Conservation (phyloP, 2,329 filamentous ascomycete species). For the Talaromyces sp. region DNA sequence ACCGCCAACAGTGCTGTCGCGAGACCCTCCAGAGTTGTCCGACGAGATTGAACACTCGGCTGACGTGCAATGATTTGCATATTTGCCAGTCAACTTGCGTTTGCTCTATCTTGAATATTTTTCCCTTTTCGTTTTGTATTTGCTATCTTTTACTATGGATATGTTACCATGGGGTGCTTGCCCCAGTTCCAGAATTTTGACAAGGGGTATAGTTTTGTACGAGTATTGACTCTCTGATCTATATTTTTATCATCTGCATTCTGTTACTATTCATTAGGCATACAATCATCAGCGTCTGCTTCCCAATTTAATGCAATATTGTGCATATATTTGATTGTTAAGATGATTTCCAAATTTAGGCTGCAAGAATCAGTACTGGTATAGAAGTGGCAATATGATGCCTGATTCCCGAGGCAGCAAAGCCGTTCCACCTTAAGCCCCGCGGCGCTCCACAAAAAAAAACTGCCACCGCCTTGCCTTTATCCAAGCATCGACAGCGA, state of each 20-base stretch:
- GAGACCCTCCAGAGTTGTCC: conserved; percentile 3
- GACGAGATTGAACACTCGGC: conserved; percentile 7
- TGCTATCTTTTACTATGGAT: background rate
- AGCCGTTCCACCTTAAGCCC: background rate
- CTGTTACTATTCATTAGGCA: background rate
- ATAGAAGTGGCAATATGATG: background rate
- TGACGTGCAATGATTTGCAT: background rate
- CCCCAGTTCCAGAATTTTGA: background rate
- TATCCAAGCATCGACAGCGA: background rate
- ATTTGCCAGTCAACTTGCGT: background rate
- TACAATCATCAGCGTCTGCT: background rate
- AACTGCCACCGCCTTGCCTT: conserved; percentile 1
- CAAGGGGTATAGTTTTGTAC: background rate
- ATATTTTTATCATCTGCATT: background rate
- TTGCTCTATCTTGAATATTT: background rate
- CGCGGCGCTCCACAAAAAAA: background rate
- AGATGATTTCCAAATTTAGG: background rate
- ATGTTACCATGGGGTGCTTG: background rate
- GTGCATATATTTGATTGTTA: background rate
- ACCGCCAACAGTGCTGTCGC: background rate
- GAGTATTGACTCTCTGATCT: background rate
- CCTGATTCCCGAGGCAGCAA: background rate
- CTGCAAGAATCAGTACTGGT: background rate
- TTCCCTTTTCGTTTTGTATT: background rate
- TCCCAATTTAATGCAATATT: background rate